Conservation (phyloP, 75 land plant species). For the Chamaecyparis obtusa region DNA sequence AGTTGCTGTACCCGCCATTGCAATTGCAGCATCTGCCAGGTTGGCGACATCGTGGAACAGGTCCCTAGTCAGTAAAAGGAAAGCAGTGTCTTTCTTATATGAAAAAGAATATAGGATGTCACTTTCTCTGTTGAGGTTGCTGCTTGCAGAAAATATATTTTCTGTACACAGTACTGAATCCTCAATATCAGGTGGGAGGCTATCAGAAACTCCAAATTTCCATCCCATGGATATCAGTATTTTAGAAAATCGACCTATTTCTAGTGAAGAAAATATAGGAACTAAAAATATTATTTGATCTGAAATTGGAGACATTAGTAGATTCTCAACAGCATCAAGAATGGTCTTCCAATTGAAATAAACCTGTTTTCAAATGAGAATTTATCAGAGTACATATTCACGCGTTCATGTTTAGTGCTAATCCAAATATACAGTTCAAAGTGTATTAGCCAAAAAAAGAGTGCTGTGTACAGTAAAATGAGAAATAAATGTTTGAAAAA, state of each 20-base stretch:
- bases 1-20: conserved; percentile 40
- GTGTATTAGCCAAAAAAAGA: not conserved
- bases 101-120: conserved; percentile 14
- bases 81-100: conserved; percentile 17
- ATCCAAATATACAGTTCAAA: not conserved
- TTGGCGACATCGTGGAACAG: conserved; percentile 21
- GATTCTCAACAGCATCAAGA: conserved; percentile 24
- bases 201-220: conserved; percentile 9
- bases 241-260: conserved; percentile 15
- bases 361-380: conserved; percentile 18
- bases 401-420: not conserved
- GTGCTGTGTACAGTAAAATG: not conserved
- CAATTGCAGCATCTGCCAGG: conserved; percentile 35
- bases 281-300: conserved; percentile 27
- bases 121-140: conserved; percentile 12
- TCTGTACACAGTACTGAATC: not conserved
- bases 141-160: not conserved
- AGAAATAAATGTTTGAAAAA: not conserved
- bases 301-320: conserved; percentile 6
- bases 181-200: not conserved
- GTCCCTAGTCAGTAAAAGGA: conserved; percentile 21
- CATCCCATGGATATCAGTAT: conserved; percentile 17
- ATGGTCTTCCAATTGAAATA: conserved; percentile 23
- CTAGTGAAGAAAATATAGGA: conserved; percentile 24
- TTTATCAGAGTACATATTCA: not conserved